Conservation (phyloP, 495 filamentous ascomycete species). For the Daldinia vernicosa region DNA sequence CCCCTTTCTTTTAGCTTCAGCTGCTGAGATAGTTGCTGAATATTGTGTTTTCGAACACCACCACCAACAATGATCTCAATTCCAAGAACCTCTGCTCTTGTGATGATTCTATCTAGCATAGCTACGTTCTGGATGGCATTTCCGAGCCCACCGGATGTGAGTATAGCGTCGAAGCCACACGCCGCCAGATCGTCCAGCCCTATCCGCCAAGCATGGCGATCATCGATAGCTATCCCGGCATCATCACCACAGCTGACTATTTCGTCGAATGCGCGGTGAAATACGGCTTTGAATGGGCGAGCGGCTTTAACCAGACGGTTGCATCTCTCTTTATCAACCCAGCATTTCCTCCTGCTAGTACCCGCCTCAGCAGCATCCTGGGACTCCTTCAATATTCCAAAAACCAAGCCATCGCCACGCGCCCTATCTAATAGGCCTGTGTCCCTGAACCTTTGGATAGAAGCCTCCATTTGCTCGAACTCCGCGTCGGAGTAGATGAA, state of each 20-base stretch:
- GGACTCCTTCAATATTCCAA: slow-evolving; percentile 49
- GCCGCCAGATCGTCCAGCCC: slow-evolving; percentile 40
- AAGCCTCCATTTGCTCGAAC: slow-evolving; percentile 42
- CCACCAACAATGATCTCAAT: slow-evolving; percentile 55
- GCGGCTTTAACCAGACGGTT: slow-evolving; percentile 41
- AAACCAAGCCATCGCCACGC: slow-evolving; percentile 57
- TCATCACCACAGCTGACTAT: slow-evolving; percentile 39
- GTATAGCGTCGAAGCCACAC: slow-evolving; percentile 50
- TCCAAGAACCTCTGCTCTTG: slow-evolving; percentile 13
- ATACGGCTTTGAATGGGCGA: slow-evolving; percentile 42
- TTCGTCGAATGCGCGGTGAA: slow-evolving; percentile 58
- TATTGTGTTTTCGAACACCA: slow-evolving; percentile 49
- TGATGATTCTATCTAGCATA: slow-evolving; percentile 42
- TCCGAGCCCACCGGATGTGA: slow-evolving; percentile 55
- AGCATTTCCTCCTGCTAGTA: slow-evolving; percentile 12
- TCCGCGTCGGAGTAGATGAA: slow-evolving; percentile 54
- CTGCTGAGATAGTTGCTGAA: slow-evolving; percentile 28
- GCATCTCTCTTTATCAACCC: slow-evolving; percentile 44
- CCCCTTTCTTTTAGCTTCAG: slow-evolving; percentile 25
- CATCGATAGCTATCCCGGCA: not conserved
- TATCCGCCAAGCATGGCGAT: slow-evolving; percentile 15
- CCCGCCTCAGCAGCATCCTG: not conserved
- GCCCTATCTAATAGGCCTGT: slow-evolving; percentile 35
- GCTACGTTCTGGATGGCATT: slow-evolving; percentile 43
- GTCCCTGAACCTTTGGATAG: slow-evolving; percentile 44